Conservation (phyloP, 306 rosid species). For the Vicia villosa region DNA sequence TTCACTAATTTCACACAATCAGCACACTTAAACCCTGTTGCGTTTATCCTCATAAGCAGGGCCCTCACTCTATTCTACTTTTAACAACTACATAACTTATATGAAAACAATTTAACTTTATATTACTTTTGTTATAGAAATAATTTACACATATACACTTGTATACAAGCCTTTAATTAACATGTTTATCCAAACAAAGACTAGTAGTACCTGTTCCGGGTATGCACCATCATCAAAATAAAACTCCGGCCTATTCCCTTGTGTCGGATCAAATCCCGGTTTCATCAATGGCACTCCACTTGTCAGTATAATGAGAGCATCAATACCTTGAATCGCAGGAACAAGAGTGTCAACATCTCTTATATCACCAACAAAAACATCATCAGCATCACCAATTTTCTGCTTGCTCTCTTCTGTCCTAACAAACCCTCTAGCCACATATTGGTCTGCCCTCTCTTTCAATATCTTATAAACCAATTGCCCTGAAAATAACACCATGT, state of each 20-base stretch:
- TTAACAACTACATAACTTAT: no score
- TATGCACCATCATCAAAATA: conserved; percentile 78
- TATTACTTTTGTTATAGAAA: neutral
- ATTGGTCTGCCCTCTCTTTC: conserved; percentile 72
- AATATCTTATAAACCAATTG: conserved; percentile 73
- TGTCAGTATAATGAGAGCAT: conserved; percentile 84
- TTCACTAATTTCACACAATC: no score
- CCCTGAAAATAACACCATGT: conserved; percentile 57
- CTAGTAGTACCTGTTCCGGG: conserved; percentile 78
- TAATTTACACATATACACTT: neutral
- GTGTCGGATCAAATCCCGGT: conserved; percentile 83
- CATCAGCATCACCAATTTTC: conserved; percentile 71
- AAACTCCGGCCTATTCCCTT: conserved; percentile 92
- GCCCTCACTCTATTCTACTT: no score
- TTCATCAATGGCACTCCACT: conserved; percentile 87
- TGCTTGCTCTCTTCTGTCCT: conserved; percentile 89
- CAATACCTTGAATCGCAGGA: conserved; percentile 83
- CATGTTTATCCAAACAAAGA: neutral
- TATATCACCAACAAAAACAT: conserved; percentile 77
- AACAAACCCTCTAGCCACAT: conserved; percentile 83
- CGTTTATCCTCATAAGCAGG: no score
- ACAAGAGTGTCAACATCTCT: conserved; percentile 63
- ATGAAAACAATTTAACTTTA: neutral
- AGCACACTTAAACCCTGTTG: no score
- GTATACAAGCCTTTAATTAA: neutral